A percentile compares a stretch with the other conserved stretches of the same genome.
Evolutionary conservation across 1,284 basidiomycete genomes (phyloP).

Genomic region (Microbotryomycetes sp.): DNA sequence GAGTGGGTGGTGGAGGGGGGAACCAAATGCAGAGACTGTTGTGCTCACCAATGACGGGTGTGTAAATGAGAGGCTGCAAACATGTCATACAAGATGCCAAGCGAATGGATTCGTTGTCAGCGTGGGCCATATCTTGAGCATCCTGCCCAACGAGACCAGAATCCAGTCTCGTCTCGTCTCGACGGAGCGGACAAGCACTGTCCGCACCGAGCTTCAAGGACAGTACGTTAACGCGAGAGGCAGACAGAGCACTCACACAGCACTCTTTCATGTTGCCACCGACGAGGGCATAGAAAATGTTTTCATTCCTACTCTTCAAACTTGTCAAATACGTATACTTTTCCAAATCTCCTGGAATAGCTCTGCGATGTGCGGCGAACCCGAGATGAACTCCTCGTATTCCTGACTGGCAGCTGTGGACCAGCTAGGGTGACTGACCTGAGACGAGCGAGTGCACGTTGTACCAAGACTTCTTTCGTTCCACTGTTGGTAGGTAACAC

Average conservation of each 20-base stretch:
- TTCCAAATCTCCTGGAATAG: slow-evolving; percentile 44
- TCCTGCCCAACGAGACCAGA: slow-evolving; percentile 8
- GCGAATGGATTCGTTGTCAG: slow-evolving; percentile 8
- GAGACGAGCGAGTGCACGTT: slow-evolving; percentile 27
- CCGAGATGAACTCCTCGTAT: background rate
- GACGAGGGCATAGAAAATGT: slow-evolving; percentile 59
- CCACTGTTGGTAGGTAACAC: slow-evolving; percentile 16
- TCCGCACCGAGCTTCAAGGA: slow-evolving; percentile 3
- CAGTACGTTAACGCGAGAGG: background rate
- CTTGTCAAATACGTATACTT: slow-evolving; percentile 74
- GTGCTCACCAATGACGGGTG: slow-evolving; percentile 87
- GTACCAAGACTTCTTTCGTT: slow-evolving; percentile 15
- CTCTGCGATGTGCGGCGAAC: background rate
- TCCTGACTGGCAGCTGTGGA: background rate
- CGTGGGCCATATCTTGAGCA: too few relatives aligned
- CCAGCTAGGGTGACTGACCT: background rate
- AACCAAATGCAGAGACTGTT: slow-evolving; percentile 41
- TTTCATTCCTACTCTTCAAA: slow-evolving; percentile 63
- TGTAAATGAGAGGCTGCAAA: slow-evolving; percentile 81
- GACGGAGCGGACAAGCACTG: background rate
- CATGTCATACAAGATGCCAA: slow-evolving; percentile 45
- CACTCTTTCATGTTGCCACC: slow-evolving; percentile 54
- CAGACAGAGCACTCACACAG: slow-evolving; percentile 34
- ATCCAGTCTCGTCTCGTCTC: slow-evolving; percentile 11
- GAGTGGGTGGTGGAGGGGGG: background rate